Evolutionary conservation across 2,329 filamentous ascomycete genomes (phyloP), one percentile per base, ranked within the genome.

Genomic region (Aurifilum marmelostoma): DNA sequence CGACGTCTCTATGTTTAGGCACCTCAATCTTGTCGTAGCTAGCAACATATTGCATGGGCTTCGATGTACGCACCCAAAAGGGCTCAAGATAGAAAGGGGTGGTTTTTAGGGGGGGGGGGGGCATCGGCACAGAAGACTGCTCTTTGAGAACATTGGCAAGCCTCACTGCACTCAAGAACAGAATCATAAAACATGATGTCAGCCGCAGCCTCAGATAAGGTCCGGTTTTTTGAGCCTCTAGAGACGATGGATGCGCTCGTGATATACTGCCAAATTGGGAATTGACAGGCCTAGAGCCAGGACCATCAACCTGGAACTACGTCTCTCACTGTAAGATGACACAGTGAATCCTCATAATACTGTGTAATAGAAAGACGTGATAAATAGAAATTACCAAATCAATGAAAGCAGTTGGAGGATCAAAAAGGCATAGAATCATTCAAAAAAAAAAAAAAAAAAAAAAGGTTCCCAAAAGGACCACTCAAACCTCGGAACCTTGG

Each of bases 1-100:
- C 2, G 6, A 8, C 12, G 8, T 29, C 8, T 0, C 6, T 16
- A 7, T 2, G 2, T 16, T 14, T 18, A 1, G 12, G 2, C 24
- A 16, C n/a, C 24, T 14, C 16, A 54, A 6, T 6, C 29, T 27
- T 5, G n/a, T 54, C 50, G 29, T 12, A 11, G n/a, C 24, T 29
- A 27, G 12, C 1, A 54, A 29, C n/a, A 54, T 18, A 16, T 27
- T 54, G 24, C 3, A 12, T 2, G n/a, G n/a, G n/a, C n/a, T n/a
- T n/a, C n/a, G n/a, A n/a, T n/a, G n/a, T n/a, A n/a, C n/a, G n/a
- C n/a, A n/a, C n/a, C n/a, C n/a, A n/a, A n/a, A n/a, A n/a, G n/a
- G n/a, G n/a, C n/a, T n/a, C n/a, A n/a, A n/a, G n/a, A n/a, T n/a
- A n/a, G n/a, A n/a, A n/a, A n/a, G n/a, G n/a, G n/a, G n/a, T n/a